Conservation (phyloP, 202 grass and related monocot genomes). For the Zoysia matrella region DNA sequence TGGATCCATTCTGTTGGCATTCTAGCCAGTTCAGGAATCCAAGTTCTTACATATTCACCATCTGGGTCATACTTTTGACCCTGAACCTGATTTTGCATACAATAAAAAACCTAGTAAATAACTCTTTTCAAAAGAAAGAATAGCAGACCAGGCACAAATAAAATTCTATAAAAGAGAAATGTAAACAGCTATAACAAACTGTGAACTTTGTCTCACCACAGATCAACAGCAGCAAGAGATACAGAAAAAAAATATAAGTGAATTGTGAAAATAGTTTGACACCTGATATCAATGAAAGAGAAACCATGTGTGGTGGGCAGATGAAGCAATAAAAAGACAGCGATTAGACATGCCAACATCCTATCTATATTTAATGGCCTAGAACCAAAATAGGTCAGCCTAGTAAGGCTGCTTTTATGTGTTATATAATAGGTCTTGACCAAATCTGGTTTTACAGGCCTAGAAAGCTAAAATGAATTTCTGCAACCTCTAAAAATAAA, state of each 20-base stretch:
- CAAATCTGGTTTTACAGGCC: not conserved
- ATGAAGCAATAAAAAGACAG: not conserved
- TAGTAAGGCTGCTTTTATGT: not conserved
- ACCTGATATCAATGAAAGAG: not conserved
- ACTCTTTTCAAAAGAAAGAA: conserved; percentile 7
- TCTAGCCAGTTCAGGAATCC: conserved; percentile 88
- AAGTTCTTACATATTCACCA: conserved; percentile 87
- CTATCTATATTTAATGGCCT: conserved; percentile 1
- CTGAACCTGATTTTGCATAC: conserved; percentile 62
- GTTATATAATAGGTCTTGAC: not conserved
- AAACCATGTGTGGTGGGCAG: not conserved
- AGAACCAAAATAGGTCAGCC: conserved; percentile 6
- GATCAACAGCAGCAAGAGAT: not conserved
- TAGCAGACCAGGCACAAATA: not conserved
- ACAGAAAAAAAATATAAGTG: not conserved
- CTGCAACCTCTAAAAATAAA: not conserved
- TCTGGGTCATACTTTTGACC: conserved; percentile 82
- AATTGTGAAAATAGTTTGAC: not conserved
- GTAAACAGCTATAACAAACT: not conserved
- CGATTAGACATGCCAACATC: not conserved
- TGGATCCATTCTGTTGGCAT: conserved; percentile 92
- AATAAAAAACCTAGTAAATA: conserved; percentile 38
- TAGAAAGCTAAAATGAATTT: not conserved
- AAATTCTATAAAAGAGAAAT: not conserved
- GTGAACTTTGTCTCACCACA: not conserved